Percentiles rank a stretch among this genome's conserved stretches.
phyloP scores from a whole-genome alignment of 371 early-diverging fungal genomes.

The Mortierella sp. region DNA sequence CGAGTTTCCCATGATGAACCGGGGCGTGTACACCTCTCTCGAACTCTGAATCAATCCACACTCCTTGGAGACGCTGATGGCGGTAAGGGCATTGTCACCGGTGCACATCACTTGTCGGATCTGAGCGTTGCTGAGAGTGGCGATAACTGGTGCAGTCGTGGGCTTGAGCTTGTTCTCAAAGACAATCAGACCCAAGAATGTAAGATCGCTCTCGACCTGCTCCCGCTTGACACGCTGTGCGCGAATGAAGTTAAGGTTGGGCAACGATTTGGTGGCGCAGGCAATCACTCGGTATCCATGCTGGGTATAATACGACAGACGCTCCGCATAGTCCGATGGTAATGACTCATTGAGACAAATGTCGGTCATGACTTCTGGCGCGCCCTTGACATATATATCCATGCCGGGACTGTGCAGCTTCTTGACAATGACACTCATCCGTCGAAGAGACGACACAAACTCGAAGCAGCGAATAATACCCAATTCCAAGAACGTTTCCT shows the following conservation, averaged over 20 bases:
- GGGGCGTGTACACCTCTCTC: slow-evolving; percentile 70
- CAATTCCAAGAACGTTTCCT: slow-evolving; percentile 73
- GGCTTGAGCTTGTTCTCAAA: slow-evolving; percentile 99
- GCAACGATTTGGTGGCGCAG: slow-evolving; percentile 83
- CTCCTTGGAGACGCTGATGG: slow-evolving; percentile 96
- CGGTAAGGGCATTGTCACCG: slow-evolving; percentile 98
- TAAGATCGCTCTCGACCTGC: slow-evolving; percentile 88
- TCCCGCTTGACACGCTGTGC: slow-evolving; percentile 87
- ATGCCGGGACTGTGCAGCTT: slow-evolving; percentile 75
- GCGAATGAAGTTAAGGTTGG: slow-evolving; percentile 81
- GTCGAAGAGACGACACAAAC: slow-evolving; percentile 92
- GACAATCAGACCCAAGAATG: slow-evolving; percentile 96
- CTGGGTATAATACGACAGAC: slow-evolving; percentile 89
- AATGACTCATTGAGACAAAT: slow-evolving; percentile 87
- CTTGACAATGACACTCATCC: slow-evolving; percentile 97
- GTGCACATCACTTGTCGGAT: slow-evolving; percentile 99
- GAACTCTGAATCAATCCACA: slow-evolving; percentile 81
- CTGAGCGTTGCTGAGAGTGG: slow-evolving; percentile 87
- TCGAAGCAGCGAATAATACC: slow-evolving; percentile 96
- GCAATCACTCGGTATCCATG: slow-evolving; percentile 98
- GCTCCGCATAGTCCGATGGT: slow-evolving; percentile 87
- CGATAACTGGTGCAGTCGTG: slow-evolving; percentile 87
- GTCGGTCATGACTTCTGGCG: slow-evolving; percentile 94
- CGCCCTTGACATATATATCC: slow-evolving; percentile 97
- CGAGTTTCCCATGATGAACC: slow-evolving; percentile 67